phyloP scores from a whole-genome alignment of 768 basidiomycete genomes.

The Phallus indusiatus region DNA sequence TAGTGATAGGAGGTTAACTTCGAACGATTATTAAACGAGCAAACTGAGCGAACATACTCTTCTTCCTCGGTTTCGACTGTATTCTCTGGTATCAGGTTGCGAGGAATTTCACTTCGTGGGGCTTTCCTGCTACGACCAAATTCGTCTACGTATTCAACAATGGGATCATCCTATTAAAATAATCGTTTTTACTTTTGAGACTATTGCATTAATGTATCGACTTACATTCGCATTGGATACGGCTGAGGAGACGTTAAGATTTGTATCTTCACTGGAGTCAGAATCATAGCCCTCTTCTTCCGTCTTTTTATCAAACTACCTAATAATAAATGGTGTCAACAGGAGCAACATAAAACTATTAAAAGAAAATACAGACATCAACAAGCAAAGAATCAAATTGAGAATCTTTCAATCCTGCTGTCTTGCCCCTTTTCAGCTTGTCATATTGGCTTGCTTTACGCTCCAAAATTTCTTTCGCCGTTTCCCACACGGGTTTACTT shows the following conservation, averaged over 20 bases:
- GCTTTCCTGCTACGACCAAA: slow-evolving; percentile 70
- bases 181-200: background rate
- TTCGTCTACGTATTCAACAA: slow-evolving; percentile 82
- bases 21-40: slow-evolving; percentile 4
- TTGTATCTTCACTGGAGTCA: slow-evolving; percentile 54
- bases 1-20: slow-evolving; percentile 18
- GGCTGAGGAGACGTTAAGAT: slow-evolving; percentile 62
- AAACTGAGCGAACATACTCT: slow-evolving; percentile 33
- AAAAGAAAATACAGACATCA: slow-evolving; percentile 44
- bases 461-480: slow-evolving; percentile 60
- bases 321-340: background rate
- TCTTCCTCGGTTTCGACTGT: slow-evolving; percentile 40
- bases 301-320: slow-evolving; percentile 58
- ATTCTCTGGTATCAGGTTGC: slow-evolving; percentile 42
- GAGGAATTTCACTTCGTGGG: slow-evolving; percentile 67
- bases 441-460: slow-evolving; percentile 77
- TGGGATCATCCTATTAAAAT: slow-evolving; percentile 51
- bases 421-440: slow-evolving; percentile 66
- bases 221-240: slow-evolving; percentile 37
- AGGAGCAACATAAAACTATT: background rate
- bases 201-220: slow-evolving; percentile 29
- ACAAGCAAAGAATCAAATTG: slow-evolving; percentile 68
- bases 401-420: slow-evolving; percentile 64
- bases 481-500: slow-evolving; percentile 62
- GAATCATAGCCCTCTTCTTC: slow-evolving; percentile 43